phyloP scores from a whole-genome alignment of 148 eudicot species.

The Vaccinium macrocarpon region DNA sequence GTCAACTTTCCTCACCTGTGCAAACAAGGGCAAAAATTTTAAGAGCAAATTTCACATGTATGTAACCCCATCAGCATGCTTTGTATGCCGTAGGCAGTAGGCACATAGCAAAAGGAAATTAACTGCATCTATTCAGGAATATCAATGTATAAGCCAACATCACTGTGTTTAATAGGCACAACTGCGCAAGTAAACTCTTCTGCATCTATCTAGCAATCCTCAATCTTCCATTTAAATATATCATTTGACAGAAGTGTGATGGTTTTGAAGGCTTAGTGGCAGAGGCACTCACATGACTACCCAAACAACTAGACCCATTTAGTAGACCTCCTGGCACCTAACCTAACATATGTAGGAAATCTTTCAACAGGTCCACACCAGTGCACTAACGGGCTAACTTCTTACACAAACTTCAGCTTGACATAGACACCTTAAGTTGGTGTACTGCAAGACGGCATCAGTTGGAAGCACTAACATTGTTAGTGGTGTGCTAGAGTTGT shows the following conservation, averaged over 20 bases:
- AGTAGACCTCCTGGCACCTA: not conserved
- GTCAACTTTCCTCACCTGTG: constrained; percentile 55
- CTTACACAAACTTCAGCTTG: not conserved
- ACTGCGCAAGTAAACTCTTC: not conserved
- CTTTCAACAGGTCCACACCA: not conserved
- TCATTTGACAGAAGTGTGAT: not conserved
- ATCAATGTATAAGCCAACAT: not conserved
- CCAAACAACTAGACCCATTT: not conserved
- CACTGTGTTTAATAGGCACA: not conserved
- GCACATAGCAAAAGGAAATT: not conserved
- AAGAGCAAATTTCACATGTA: constrained; percentile 15
- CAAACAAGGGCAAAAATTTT: constrained; percentile 9
- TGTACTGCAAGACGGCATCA: not conserved
- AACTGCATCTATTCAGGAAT: not conserved
- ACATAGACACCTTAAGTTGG: not conserved
- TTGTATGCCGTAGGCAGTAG: not conserved
- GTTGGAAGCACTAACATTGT: not conserved
- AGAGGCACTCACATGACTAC: not conserved
- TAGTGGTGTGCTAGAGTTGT: not conserved
- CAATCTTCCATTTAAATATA: not conserved
- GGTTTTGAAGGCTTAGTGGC: not conserved
- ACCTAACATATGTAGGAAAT: not conserved
- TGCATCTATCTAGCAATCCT: not conserved
- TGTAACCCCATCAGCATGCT: not conserved
- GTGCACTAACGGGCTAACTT: not conserved